Percentiles rank a stretch among this genome's conserved stretches.
These are phyloP conservation scores for Yamadazyma philogaea DNA, from an alignment of 805 yeast genomes.

Conservation along the genomic window DNA sequence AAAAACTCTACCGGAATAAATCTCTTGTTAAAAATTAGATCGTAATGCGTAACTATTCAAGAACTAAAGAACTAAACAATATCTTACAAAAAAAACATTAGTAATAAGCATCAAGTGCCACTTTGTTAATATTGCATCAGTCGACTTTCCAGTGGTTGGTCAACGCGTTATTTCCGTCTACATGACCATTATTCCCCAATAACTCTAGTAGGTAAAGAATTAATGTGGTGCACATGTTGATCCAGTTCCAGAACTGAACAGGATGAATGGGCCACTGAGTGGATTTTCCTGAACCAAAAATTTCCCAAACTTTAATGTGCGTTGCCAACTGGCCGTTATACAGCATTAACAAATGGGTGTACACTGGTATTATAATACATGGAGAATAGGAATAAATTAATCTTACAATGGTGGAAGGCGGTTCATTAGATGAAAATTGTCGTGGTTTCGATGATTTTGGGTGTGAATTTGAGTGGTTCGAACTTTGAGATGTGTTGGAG, in stretches of 20 bases:
- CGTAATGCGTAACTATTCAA: slow-evolving; percentile 4
- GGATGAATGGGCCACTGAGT: slow-evolving; percentile 48
- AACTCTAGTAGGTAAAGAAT: slow-evolving; percentile 79
- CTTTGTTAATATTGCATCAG: slow-evolving; percentile 13
- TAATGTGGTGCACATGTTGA: slow-evolving; percentile 78
- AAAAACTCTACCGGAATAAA: neutral
- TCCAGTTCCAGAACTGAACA: slow-evolving; percentile 98
- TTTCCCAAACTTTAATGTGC: slow-evolving; percentile 59
- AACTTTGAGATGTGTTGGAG: slow-evolving; percentile 7
- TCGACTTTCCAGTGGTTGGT: slow-evolving; percentile 46
- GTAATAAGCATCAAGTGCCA: neutral
- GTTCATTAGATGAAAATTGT: slow-evolving; percentile 12
- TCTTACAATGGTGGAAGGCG: slow-evolving; percentile 41
- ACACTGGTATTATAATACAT: slow-evolving; percentile 89
- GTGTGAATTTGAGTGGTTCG: slow-evolving; percentile 13
- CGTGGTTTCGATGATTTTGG: slow-evolving; percentile 4
- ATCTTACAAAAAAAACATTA: neutral
- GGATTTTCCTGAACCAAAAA: slow-evolving; percentile 37
- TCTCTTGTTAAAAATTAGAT: slow-evolving; percentile 1
- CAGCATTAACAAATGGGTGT: slow-evolving; percentile 90
- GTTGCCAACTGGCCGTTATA: slow-evolving; percentile 72
- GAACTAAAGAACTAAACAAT: slow-evolving; percentile 3
- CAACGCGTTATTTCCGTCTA: slow-evolving; percentile 31
- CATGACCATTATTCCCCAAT: slow-evolving; percentile 35
- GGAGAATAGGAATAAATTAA: slow-evolving; percentile 87